A percentile compares a stretch with the other conserved stretches of the same genome.
Evolutionary conservation across 2,329 filamentous ascomycete species (phyloP).

Genomic region (Rutstroemia sp.): DNA sequence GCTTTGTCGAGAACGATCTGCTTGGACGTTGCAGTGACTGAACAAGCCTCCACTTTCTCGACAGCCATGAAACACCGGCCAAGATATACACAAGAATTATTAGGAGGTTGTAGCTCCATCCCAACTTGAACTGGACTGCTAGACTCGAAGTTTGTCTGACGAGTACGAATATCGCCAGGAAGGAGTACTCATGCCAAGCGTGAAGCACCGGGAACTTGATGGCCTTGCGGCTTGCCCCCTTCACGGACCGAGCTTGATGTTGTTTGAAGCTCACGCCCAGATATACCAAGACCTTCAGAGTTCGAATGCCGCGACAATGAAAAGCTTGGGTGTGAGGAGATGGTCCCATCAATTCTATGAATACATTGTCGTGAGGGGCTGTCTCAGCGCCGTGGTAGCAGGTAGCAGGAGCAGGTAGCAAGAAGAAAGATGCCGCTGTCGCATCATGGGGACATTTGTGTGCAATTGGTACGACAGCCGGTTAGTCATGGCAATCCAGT

Average conservation of each 20-base stretch:
- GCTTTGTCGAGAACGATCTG: constrained; percentile 3
- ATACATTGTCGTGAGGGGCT: background rate
- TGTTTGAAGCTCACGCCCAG: background rate
- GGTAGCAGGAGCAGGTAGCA: background rate
- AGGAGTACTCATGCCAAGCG: background rate
- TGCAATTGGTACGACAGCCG: no score
- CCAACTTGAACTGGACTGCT: no score
- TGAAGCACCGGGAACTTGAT: background rate
- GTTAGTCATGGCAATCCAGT: no score
- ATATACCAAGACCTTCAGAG: background rate
- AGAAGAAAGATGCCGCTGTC: no score
- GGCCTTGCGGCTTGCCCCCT: background rate
- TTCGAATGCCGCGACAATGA: background rate
- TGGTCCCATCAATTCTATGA: background rate
- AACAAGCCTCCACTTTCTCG: background rate
- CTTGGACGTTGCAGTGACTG: background rate
- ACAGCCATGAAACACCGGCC: background rate
- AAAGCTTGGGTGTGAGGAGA: background rate
- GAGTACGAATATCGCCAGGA: no score
- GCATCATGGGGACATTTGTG: no score
- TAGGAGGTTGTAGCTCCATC: background rate
- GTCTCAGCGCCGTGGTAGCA: background rate
- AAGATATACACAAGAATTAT: background rate
- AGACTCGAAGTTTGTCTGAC: no score
- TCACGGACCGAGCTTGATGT: background rate